A percentile compares a stretch with the other conserved stretches of the same genome.
Evolutionary conservation across 371 early-diverging fungal genomes (phyloP).

Genomic region (Apophysomyces ossiformis): DNA sequence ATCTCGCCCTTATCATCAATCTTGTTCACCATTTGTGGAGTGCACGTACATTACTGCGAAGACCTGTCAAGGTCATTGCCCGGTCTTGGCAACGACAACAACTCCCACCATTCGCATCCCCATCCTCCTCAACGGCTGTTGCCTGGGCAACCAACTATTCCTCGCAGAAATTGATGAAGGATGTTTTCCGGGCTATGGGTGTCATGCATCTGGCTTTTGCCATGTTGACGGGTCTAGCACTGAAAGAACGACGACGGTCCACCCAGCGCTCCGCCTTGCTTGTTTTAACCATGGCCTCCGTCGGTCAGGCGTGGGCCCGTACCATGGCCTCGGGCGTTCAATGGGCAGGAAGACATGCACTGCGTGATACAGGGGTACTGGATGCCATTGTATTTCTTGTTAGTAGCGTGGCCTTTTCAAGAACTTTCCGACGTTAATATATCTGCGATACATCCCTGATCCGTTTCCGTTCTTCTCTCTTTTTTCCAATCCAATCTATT

Average conservation of each 20-base stretch:
- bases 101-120: not conserved
- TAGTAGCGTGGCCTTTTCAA: constrained; percentile 23
- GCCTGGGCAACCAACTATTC: constrained; percentile 19
- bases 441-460: no score
- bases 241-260: constrained; percentile 37
- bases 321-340: constrained; percentile 6
- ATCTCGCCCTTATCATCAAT: constrained; percentile 42
- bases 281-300: constrained; percentile 38
- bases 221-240: constrained; percentile 29
- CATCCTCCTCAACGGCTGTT: not conserved
- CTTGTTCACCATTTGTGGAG: constrained; percentile 37
- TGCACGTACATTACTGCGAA: constrained; percentile 31
- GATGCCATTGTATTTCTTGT: constrained; percentile 21
- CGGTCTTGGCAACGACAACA: constrained; percentile 11
- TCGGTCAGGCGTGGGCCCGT: constrained; percentile 42
- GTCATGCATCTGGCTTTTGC: constrained; percentile 44
- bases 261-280: constrained; percentile 43
- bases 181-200: constrained; percentile 39
- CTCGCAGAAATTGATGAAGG: constrained; percentile 25
- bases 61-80: constrained; percentile 25
- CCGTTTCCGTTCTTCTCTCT: no score
- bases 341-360: constrained; percentile 11
- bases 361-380: constrained; percentile 18
- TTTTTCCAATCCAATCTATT: no score
- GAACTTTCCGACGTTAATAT: constrained; percentile 18